phyloP scores from a whole-genome alignment of 345 rosid species.

The Arabis hirsuta region DNA sequence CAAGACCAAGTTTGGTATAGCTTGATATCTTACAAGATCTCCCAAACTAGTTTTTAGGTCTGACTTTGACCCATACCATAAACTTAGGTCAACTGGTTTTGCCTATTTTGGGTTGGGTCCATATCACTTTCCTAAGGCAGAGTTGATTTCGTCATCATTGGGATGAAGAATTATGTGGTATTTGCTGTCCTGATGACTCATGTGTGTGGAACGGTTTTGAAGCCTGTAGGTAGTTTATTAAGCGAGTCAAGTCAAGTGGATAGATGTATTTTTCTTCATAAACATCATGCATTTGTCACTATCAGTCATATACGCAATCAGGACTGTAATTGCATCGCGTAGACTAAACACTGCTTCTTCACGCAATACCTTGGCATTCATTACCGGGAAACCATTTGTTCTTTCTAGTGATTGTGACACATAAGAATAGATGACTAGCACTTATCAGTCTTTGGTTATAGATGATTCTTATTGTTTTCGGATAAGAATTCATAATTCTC shows the following conservation, averaged over 20 bases:
- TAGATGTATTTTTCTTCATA: constrained; percentile 10
- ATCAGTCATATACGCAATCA: constrained; percentile 6
- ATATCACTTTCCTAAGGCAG: background rate
- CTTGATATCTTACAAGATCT: constrained; percentile 9
- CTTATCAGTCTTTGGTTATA: constrained; percentile 25
- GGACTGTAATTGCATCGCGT: background rate
- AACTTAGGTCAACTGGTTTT: background rate
- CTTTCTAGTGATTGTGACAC: constrained; percentile 18
- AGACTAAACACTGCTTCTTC: constrained; percentile 10
- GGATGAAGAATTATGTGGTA: constrained; percentile 2
- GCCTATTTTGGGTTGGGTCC: background rate
- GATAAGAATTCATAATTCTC: constrained; percentile 16
- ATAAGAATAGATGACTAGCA: constrained; percentile 2
- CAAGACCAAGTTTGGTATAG: background rate
- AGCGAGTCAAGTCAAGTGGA: constrained; percentile 25
- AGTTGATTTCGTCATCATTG: background rate
- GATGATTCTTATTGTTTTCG: constrained; percentile 8
- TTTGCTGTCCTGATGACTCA: constrained; percentile 4
- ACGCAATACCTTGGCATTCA: background rate
- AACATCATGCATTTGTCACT: constrained; percentile 3
- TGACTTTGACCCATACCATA: background rate
- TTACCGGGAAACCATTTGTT: constrained; percentile 11
- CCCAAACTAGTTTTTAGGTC: constrained; percentile 15
- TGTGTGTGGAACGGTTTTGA: constrained; percentile 19
- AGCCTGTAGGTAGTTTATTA: background rate